phyloP scores from a whole-genome alignment of 257 asterid species.

The Datura wrightii region DNA sequence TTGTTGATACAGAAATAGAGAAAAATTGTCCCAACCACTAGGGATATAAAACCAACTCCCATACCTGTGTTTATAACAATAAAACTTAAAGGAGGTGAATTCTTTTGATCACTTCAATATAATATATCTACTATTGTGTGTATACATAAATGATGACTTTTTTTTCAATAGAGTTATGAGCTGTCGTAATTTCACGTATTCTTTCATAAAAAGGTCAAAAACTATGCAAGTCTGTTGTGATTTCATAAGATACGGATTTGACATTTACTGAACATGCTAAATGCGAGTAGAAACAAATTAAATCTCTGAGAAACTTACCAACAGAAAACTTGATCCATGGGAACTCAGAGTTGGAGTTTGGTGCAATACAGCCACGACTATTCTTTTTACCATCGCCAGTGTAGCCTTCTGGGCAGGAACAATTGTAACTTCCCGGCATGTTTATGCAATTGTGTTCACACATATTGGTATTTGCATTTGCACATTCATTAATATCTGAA shows the following conservation, averaged over 20 bases:
- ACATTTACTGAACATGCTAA: too few relatives aligned
- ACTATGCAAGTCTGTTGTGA: too few relatives aligned
- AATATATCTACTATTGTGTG: not conserved
- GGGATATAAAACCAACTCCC: constrained; percentile 14
- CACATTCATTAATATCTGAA: constrained; percentile 56
- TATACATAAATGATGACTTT: too few relatives aligned
- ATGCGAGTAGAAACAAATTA: too few relatives aligned
- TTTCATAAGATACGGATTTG: too few relatives aligned
- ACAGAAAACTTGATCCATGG: constrained; percentile 45
- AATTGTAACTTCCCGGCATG: constrained; percentile 49
- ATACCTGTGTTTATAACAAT: constrained; percentile 1
- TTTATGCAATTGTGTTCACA: constrained; percentile 49
- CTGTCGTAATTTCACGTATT: too few relatives aligned
- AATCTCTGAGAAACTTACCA: constrained; percentile 34
- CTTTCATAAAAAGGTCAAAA: too few relatives aligned
- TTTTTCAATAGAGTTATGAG: too few relatives aligned
- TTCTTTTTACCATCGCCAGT: constrained; percentile 54
- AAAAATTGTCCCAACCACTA: not conserved
- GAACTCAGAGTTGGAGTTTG: constrained; percentile 42
- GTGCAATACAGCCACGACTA: constrained; percentile 52
- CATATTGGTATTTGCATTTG: constrained; percentile 34
- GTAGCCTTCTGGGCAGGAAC: constrained; percentile 61
- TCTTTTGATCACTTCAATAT: not conserved
- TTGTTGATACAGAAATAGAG: constrained; percentile 13
- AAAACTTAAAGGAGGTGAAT: not conserved